Base-by-base conservation (phyloP, 805 yeast species). In the Candida taoyuanica region DNA sequence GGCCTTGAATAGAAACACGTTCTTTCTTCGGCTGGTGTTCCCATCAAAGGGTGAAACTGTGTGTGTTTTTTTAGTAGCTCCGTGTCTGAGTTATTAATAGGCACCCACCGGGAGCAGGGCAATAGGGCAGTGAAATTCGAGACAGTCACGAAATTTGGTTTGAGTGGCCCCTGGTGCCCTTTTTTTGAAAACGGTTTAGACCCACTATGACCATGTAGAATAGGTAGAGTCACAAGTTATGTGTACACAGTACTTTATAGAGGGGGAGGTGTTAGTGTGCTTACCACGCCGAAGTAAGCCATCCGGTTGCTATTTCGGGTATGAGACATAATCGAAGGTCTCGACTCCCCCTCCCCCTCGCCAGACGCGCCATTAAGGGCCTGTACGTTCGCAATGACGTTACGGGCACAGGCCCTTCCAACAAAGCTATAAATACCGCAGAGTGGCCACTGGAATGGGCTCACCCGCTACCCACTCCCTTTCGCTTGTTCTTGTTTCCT, bases 401-500 rank as follows among this genome's bases (percentile, higher is more conserved):
- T 34, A 34, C 28, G 32, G 32, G 32, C 36, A 33, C 36, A 17
- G 13, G n/a, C n/a, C n/a, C n/a, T n/a, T n/a, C n/a, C n/a, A n/a
- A n/a, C n/a, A n/a, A n/a, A 13, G 15, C 31, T 29, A 29, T 29
- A 29, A 29, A 29, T 29, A 29, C 17, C 21, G 18, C 15, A 17
- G 7, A n/a, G 9, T 28, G 6, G 7, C 8, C 32, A n/a, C 24
- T n/a, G n/a, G n/a, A 4, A 16, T 35, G 12, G 8, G 20, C 17
- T 9, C 14, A 9, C 29, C 23, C n/a, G 3, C 17, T 14, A 18
- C 19, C 15, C n/a, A 16, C 12, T 25, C 14, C 12, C 13, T 17
- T 14, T 21, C 11, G 3, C 20, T 13, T 13, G 7, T 19, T 3
- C 14, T n/a, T n/a, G 14, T 32, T 3, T n/a, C n/a, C 9, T 5